Evolutionary conservation across 805 yeast species (phyloP).

Genomic region (Candida morakotiae): DNA sequence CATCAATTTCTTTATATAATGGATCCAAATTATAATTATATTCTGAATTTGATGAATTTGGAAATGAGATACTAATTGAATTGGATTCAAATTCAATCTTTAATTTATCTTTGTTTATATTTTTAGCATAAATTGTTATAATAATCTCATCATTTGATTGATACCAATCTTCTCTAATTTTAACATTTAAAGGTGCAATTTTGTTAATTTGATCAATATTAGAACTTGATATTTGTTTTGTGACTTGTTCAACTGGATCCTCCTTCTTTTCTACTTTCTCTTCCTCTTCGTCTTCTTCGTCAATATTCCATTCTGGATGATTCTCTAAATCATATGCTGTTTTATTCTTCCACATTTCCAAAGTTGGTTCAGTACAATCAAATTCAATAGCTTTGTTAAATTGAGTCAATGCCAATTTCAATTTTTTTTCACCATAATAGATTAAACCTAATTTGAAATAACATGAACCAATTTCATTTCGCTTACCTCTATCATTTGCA

Average conservation of each 20-base stretch:
- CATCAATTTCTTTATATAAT: slow-evolving; percentile 47
- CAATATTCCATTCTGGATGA: slow-evolving; percentile 14
- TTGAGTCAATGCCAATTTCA: slow-evolving; percentile 35
- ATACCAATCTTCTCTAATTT: slow-evolving; percentile 47
- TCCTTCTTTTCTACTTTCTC: not conserved
- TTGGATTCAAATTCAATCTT: slow-evolving; percentile 34
- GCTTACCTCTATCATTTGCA: slow-evolving; percentile 44
- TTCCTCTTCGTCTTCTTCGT: slow-evolving; percentile 9
- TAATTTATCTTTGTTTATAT: slow-evolving; percentile 48
- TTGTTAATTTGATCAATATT: slow-evolving; percentile 30
- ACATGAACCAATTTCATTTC: slow-evolving; percentile 44
- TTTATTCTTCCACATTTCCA: slow-evolving; percentile 46
- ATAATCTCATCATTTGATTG: slow-evolving; percentile 58
- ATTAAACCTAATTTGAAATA: slow-evolving; percentile 47
- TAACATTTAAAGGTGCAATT: slow-evolving; percentile 35
- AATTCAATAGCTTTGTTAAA: slow-evolving; percentile 40
- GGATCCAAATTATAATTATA: slow-evolving; percentile 57
- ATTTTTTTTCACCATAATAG: slow-evolving; percentile 41
- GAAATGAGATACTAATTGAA: slow-evolving; percentile 43
- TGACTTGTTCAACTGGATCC: not conserved
- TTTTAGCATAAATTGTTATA: slow-evolving; percentile 68
- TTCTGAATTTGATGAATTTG: slow-evolving; percentile 46
- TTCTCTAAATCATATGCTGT: slow-evolving; percentile 26
- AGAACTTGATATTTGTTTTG: slow-evolving; percentile 10
- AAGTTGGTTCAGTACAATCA: slow-evolving; percentile 43